phyloP scores from a whole-genome alignment of 805 yeast genomes.

The Tanozyma kutaoensis region DNA sequence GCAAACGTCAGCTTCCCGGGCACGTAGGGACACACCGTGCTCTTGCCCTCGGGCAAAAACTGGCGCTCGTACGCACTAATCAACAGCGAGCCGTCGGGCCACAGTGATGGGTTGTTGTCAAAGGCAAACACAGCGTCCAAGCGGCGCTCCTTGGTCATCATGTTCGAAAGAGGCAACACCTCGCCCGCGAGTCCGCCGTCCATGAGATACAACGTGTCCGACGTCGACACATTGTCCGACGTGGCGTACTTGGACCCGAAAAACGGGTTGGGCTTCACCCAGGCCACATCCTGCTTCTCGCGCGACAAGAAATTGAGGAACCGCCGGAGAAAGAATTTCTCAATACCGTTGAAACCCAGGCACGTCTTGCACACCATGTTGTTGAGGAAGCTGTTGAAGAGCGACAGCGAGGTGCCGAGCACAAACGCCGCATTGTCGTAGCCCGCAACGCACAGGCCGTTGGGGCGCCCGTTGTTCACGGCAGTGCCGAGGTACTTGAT shows the following conservation, averaged over 20 bases:
- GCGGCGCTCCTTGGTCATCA: constrained; percentile 19
- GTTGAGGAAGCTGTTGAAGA: constrained; percentile 42
- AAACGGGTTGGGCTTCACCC: constrained; percentile 24
- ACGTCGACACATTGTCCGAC: constrained; percentile 8
- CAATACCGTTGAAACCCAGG: constrained; percentile 8
- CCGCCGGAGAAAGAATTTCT: constrained; percentile 12
- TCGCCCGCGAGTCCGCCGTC: constrained; percentile 30
- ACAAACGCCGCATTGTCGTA: constrained; percentile 74
- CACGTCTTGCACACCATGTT: constrained; percentile 23
- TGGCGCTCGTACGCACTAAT: constrained; percentile 21
- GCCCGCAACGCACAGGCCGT: constrained; percentile 43
- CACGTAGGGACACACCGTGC: constrained; percentile 66
- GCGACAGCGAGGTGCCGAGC: constrained; percentile 71
- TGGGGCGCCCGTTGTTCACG: constrained; percentile 45
- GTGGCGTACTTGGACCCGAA: constrained; percentile 14
- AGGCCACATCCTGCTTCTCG: constrained; percentile 17
- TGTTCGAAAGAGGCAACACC: constrained; percentile 18
- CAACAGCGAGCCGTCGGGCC: constrained; percentile 23
- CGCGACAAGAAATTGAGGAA: constrained; percentile 14
- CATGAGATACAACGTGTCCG: constrained; percentile 19
- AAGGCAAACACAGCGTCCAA: constrained; percentile 25
- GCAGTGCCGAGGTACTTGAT: constrained; percentile 59
- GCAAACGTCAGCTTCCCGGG: constrained; percentile 57
- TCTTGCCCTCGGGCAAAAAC: constrained; percentile 31
- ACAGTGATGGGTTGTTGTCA: constrained; percentile 15